phyloP scores from a whole-genome alignment of 2,329 filamentous ascomycete genomes.

The Gyromitra esculenta region DNA sequence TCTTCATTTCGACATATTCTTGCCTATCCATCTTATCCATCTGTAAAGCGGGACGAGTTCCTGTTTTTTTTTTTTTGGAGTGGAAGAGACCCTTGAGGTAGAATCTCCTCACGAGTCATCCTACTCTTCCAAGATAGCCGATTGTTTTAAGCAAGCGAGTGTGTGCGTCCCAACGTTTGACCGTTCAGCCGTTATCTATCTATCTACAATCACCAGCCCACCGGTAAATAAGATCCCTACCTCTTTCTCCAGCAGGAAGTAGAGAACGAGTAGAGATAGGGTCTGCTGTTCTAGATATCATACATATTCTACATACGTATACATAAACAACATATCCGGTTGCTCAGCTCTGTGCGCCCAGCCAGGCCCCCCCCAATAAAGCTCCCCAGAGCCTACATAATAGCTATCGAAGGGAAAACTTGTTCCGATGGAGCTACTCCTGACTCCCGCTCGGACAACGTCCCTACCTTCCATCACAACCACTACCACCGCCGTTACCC shows the following conservation, averaged over 20 bases:
- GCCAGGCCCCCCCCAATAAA: conserved; percentile 22
- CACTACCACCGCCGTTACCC: conserved; percentile 39
- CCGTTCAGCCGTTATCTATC: conserved; percentile 26
- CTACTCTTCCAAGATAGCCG: conserved; percentile 38
- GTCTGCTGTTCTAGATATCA: conserved; percentile 6
- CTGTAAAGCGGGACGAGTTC: conserved; percentile 1
- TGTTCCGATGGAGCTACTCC: conserved; percentile 46
- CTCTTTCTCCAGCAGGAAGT: conserved; percentile 24
- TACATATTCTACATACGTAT: conserved; percentile 16
- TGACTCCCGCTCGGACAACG: conserved; percentile 43
- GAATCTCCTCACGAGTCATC: conserved; percentile 45
- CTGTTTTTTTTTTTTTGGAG: conserved; percentile 13
- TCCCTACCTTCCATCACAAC: conserved; percentile 42
- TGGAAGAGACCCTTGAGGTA: conserved; percentile 16
- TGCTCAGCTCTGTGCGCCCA: conserved; percentile 34
- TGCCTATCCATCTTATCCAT: background rate
- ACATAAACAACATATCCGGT: conserved; percentile 37
- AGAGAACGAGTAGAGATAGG: conserved; percentile 21
- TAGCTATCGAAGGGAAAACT: conserved; percentile 27
- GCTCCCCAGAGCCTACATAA: conserved; percentile 12
- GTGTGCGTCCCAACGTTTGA: conserved; percentile 25
- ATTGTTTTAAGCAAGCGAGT: conserved; percentile 26
- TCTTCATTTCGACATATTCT: background rate
- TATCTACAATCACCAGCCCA: conserved; percentile 27
- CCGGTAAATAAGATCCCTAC: conserved; percentile 34